Base-by-base conservation (phyloP, 2,329 filamentous ascomycete genomes). In the Cephalotrichum gorgonifer region DNA sequence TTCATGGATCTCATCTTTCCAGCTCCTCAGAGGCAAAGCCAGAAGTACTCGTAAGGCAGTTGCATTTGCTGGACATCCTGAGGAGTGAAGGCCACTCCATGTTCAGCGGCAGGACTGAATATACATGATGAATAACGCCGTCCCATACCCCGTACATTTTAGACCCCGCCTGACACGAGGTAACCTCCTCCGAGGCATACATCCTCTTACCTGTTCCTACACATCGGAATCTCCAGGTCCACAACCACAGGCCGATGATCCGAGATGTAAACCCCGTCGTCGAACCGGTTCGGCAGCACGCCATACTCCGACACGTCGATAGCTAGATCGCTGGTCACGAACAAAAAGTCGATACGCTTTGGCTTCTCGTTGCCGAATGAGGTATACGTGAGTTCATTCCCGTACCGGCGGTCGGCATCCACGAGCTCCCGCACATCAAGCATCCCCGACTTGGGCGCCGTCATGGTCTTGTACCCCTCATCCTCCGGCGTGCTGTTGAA, bases 201-300 rank as follows among this genome's bases (percentile, higher is more conserved):
- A n/a, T n/a, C n/a, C 7, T 12, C n/a, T 20, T 20, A 39, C 35
- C 45, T 5, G n/a, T n/a, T n/a, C 45, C 15, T 25, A 12, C n/a
- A 39, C 26, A 48, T 25, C 25, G 35, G 46, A 23, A 47, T 27
- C 42, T 43, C 38, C 47, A 81, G 50, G 63, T 86, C 82, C 25
- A 75, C 74, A 48, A 86, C 73, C 26, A 85, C 79, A 38, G 81
- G 74, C 51, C 80, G 66, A 60, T 87, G 83, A 57, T 87, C 84
- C 51, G 81, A 85, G 35, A 76, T 64, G 55, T 71, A 82, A n/a
- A 86, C 64, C 58, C 85, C 78, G 46, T 86, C 81, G 2, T 74
- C 76, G 65, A 76, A 83, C 1, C 67, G 75, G 52, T 65, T 64
- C 7, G 35, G 6, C 25, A 30, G 46, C 25, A 48, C 46, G 25